A percentile compares a stretch with the other conserved stretches of the same genome.
phyloP scores from a whole-genome alignment of 2,329 filamentous ascomycete species.

The Diplodia seriata region DNA sequence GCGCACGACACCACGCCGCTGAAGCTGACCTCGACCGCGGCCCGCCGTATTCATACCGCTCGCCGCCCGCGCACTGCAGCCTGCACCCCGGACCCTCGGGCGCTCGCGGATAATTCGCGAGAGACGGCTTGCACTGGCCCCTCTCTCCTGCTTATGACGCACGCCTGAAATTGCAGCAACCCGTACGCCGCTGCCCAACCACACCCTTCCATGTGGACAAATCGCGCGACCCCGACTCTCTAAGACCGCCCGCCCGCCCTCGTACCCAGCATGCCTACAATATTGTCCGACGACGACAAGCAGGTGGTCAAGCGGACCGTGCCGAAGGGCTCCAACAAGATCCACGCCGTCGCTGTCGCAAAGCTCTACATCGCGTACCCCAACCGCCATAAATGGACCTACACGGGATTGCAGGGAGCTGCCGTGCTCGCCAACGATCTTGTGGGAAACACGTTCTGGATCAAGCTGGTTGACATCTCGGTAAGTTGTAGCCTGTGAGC shows the following conservation, averaged over 20 bases:
- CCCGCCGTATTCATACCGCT: slow-evolving; percentile 27
- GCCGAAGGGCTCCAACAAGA: slow-evolving; percentile 95
- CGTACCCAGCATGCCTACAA: slow-evolving; percentile 58
- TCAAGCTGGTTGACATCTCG: slow-evolving; percentile 96
- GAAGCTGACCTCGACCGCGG: neutral
- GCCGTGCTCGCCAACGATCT: slow-evolving; percentile 90
- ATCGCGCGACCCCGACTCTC: slow-evolving; percentile 18
- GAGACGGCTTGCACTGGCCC: slow-evolving; percentile 17
- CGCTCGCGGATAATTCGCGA: slow-evolving; percentile 25
- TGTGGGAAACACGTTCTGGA: slow-evolving; percentile 94
- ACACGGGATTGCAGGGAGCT: slow-evolving; percentile 91
- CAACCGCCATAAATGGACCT: slow-evolving; percentile 85
- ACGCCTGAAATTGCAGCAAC: slow-evolving; percentile 29
- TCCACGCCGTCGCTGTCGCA: slow-evolving; percentile 92
- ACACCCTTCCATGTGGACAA: slow-evolving; percentile 24
- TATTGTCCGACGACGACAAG: slow-evolving; percentile 92
- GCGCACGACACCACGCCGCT: slow-evolving; percentile 25
- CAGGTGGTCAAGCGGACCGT: slow-evolving; percentile 94
- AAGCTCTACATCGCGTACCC: slow-evolving; percentile 93
- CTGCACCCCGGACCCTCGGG: slow-evolving; percentile 16
- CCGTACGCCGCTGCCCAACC: slow-evolving; percentile 31
- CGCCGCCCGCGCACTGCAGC: neutral
- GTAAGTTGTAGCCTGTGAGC: slow-evolving; percentile 61
- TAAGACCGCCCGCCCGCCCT: slow-evolving; percentile 4
- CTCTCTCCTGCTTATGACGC: slow-evolving; percentile 33